phyloP scores from a whole-genome alignment of 306 rosid species.

The Notholithocarpus densiflorus region DNA sequence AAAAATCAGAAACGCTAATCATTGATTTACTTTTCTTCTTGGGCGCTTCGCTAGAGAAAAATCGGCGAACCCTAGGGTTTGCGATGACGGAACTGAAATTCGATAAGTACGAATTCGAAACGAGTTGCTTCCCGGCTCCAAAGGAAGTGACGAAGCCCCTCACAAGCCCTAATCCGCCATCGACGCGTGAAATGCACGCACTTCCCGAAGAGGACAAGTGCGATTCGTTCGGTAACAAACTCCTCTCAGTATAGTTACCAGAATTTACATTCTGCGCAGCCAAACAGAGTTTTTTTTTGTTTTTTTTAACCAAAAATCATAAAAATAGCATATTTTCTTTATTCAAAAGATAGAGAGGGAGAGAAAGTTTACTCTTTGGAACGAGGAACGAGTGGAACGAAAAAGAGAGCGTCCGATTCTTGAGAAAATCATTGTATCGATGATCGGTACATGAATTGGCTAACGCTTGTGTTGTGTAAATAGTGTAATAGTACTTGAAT shows the following conservation, averaged over 20 bases:
- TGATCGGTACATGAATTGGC: background rate
- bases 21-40: conserved; percentile 18
- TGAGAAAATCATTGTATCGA: conserved; percentile 24
- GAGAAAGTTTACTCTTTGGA: conserved; percentile 13
- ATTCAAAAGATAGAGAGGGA: background rate
- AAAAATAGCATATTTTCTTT: background rate
- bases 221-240: background rate
- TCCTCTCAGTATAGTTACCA: conserved; percentile 16
- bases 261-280: conserved; percentile 16
- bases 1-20: background rate
- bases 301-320: background rate
- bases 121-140: conserved; percentile 30
- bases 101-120: conserved; percentile 7
- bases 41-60: conserved; percentile 26
- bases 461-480: background rate
- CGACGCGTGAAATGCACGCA: conserved; percentile 1
- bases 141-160: conserved; percentile 6
- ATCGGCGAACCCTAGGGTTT: conserved; percentile 24
- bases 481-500: background rate
- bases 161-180: conserved; percentile 22
- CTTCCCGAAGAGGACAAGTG: background rate
- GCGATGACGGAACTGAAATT: conserved; percentile 19
- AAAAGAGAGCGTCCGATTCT: conserved; percentile 28
- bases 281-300: background rate
- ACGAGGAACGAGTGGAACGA: conserved; percentile 21